These are phyloP conservation scores for Miscanthus sacchariflorus DNA, from an alignment of 202 grass and related monocot genomes.

Conservation along the genomic window DNA sequence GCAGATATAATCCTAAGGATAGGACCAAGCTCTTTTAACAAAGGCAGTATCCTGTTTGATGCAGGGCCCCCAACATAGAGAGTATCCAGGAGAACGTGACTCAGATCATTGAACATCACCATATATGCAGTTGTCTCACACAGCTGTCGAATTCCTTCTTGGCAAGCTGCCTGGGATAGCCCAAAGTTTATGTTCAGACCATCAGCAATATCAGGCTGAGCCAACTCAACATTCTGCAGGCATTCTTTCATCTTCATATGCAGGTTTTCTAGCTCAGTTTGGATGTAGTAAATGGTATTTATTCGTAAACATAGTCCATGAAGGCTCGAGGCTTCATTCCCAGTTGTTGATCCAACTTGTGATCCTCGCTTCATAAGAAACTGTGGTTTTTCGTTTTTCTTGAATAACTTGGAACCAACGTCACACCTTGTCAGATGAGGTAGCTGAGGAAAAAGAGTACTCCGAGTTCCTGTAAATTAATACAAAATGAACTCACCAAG, in stretches of 20 bases:
- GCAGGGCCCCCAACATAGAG: constrained; percentile 67
- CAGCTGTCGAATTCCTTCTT: constrained; percentile 74
- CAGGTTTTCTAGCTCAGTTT: constrained; percentile 66
- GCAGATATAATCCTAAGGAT: constrained; percentile 66
- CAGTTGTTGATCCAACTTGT: constrained; percentile 73
- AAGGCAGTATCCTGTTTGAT: constrained; percentile 74
- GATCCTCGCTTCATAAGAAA: constrained; percentile 61
- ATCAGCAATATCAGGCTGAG: constrained; percentile 54
- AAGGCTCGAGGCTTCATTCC: constrained; percentile 55
- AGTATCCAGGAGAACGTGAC: constrained; percentile 70
- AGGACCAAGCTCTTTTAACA: constrained; percentile 82
- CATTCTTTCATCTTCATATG: constrained; percentile 66
- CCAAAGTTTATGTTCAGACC: constrained; percentile 71
- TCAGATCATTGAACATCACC: constrained; percentile 79
- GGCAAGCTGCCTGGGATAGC: constrained; percentile 56
- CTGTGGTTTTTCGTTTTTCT: constrained; percentile 77
- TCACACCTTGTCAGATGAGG: constrained; percentile 88
- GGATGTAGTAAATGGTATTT: constrained; percentile 80
- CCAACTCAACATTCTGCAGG: constrained; percentile 55
- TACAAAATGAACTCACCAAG: constrained; percentile 12
- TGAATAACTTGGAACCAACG: constrained; percentile 83
- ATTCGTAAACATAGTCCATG: constrained; percentile 76
- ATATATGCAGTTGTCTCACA: constrained; percentile 83
- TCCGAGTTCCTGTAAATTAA: constrained; percentile 64
- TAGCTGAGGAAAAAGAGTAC: constrained; percentile 63